Evolutionary conservation across 1,284 basidiomycete genomes (phyloP).

Genomic region (Cutaneotrichosporon cyanovorans): DNA sequence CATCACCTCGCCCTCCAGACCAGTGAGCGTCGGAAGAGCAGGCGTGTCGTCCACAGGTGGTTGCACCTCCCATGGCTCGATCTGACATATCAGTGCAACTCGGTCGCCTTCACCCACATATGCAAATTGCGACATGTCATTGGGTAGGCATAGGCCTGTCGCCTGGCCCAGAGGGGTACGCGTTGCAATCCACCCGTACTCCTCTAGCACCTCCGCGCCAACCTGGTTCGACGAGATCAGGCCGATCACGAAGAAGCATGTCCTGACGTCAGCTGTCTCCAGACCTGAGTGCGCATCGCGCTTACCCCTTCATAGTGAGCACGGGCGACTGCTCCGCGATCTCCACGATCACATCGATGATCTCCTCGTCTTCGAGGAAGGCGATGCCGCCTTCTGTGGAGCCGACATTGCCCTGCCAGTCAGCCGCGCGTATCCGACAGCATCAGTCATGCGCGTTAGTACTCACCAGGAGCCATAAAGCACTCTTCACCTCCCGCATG

Average conservation of each 20-base stretch:
- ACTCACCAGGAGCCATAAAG: constrained; percentile 84
- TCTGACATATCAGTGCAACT: constrained; percentile 48
- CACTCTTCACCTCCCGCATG: constrained; percentile 84
- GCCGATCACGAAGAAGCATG: constrained; percentile 92
- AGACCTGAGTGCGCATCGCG: no score
- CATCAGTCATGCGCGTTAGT: no score
- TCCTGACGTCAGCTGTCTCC: constrained; percentile 50
- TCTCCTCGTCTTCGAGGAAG: constrained; percentile 89
- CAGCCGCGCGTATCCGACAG: no score
- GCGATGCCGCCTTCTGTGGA: constrained; percentile 82
- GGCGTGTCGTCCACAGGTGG: constrained; percentile 31
- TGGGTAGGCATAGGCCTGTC: constrained; percentile 82
- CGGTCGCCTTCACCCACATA: constrained; percentile 62
- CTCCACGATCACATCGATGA: constrained; percentile 79
- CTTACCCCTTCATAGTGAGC: constrained; percentile 86
- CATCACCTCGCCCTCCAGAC: constrained; percentile 76
- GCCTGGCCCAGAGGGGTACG: constrained; percentile 77
- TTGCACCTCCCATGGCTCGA: constrained; percentile 63
- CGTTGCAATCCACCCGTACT: constrained; percentile 87
- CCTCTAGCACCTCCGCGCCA: constrained; percentile 75
- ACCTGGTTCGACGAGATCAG: constrained; percentile 65
- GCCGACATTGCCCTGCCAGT: constrained; percentile 81
- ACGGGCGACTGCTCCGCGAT: constrained; percentile 85
- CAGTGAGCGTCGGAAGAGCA: constrained; percentile 57
- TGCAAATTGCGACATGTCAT: constrained; percentile 70